Conservation (phyloP, 192 early-diverging fungal species). For the Coemansia aciculifera region DNA sequence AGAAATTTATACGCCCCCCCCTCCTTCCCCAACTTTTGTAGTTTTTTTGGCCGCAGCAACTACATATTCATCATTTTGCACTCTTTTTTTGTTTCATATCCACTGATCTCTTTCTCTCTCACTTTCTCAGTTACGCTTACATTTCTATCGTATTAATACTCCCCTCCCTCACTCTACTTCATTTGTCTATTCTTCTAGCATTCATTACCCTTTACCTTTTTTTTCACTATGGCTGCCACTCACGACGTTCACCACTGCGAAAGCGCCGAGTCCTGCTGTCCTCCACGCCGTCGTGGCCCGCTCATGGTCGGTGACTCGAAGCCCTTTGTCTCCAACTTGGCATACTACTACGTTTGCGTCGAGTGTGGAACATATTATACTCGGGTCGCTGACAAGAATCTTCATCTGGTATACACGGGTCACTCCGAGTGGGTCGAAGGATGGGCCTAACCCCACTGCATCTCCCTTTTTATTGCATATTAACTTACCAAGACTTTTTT, state of each 20-base stretch:
- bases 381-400: conserved; percentile 42
- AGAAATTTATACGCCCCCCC: background rate
- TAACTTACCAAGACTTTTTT: background rate
- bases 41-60: conserved; percentile 3
- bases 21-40: background rate
- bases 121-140: background rate
- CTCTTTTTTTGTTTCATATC: background rate
- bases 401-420: conserved; percentile 38
- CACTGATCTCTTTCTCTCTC: background rate
- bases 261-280: conserved; percentile 2
- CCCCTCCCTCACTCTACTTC: background rate
- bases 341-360: conserved; percentile 48
- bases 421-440: conserved; percentile 45
- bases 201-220: background rate
- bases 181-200: background rate
- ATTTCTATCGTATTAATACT: background rate
- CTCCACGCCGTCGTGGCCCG: background rate
- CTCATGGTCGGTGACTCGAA: background rate
- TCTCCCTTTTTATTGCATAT: background rate
- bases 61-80: background rate
- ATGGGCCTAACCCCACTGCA: conserved; percentile 8
- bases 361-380: conserved; percentile 43
- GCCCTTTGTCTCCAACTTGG: conserved; percentile 26
- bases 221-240: background rate
- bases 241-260: conserved; percentile 5